phyloP scores from a whole-genome alignment of 768 basidiomycete genomes.

The Roridomyces roridus region DNA sequence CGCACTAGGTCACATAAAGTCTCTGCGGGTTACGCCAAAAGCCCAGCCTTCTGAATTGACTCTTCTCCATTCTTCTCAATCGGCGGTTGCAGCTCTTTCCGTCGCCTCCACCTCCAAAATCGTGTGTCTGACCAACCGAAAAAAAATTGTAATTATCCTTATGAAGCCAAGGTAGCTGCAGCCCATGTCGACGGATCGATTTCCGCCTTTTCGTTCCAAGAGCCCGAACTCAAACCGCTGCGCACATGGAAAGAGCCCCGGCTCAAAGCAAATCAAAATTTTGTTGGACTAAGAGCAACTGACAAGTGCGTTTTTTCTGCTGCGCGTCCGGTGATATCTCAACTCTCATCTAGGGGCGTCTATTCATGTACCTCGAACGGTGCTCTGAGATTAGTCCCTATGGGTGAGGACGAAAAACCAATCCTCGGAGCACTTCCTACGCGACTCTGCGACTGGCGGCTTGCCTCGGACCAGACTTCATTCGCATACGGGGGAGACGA shows the following conservation, averaged over 20 bases:
- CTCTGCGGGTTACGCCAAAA: slow-evolving; percentile 49
- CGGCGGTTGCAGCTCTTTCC: slow-evolving; percentile 40
- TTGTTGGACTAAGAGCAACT: slow-evolving; percentile 63
- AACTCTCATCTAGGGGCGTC: slow-evolving; percentile 43
- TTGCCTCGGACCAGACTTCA: slow-evolving; percentile 54
- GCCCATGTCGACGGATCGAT: slow-evolving; percentile 67
- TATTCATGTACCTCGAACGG: slow-evolving; percentile 83
- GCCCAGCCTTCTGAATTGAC: slow-evolving; percentile 32
- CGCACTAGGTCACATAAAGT: slow-evolving; percentile 79
- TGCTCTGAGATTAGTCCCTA: slow-evolving; percentile 59
- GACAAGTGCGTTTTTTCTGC: slow-evolving; percentile 52
- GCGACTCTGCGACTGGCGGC: slow-evolving; percentile 71
- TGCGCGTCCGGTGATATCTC: too few relatives aligned
- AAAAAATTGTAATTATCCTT: slow-evolving; percentile 10
- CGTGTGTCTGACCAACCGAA: slow-evolving; percentile 41
- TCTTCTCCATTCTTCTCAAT: slow-evolving; percentile 38
- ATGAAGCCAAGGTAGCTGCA: slow-evolving; percentile 68
- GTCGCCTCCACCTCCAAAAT: slow-evolving; percentile 36
- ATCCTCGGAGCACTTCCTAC: slow-evolving; percentile 60
- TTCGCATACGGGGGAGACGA: slow-evolving; percentile 90
- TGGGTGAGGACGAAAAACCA: slow-evolving; percentile 31
- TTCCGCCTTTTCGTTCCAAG: slow-evolving; percentile 48
- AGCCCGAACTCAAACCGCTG: slow-evolving; percentile 47
- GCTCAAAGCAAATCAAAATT: slow-evolving; percentile 55
- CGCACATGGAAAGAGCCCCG: slow-evolving; percentile 72